Percentiles rank a stretch among this genome's conserved stretches.
These are phyloP conservation scores for Colletotrichum echinochloae DNA, from an alignment of 2,329 filamentous ascomycete species.

Conservation along the genomic window DNA sequence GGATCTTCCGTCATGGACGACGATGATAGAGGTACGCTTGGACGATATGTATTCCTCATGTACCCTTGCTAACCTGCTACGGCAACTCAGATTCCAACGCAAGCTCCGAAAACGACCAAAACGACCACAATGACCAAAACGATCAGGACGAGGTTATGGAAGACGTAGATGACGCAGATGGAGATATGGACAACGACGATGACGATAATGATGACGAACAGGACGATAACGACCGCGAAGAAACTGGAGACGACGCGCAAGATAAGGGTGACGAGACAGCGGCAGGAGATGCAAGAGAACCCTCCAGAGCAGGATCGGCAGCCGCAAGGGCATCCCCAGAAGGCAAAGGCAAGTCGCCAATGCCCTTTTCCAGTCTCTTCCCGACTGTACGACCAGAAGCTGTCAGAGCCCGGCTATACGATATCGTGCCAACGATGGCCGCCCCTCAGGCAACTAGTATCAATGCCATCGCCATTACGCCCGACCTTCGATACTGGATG, in stretches of 20 bases:
- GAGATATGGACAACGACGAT: constrained; percentile 50
- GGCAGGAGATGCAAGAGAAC: constrained; percentile 51
- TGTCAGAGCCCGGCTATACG: constrained; percentile 84
- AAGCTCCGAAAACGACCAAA: constrained; percentile 61
- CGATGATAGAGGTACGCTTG: constrained; percentile 46
- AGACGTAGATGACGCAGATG: constrained; percentile 54
- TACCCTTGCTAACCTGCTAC: background rate
- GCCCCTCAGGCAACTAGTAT: constrained; percentile 96
- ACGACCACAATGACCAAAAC: constrained; percentile 64
- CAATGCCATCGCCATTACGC: constrained; percentile 91
- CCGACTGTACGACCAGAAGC: constrained; percentile 77
- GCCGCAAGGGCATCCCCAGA: constrained; percentile 32
- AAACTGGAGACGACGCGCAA: constrained; percentile 48
- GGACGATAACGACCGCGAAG: constrained; percentile 53
- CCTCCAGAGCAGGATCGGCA: constrained; percentile 46
- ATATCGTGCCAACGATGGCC: constrained; percentile 96
- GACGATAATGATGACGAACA: constrained; percentile 51
- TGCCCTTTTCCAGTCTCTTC: constrained; percentile 36
- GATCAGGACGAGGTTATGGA: constrained; percentile 70
- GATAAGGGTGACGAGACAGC: constrained; percentile 50
- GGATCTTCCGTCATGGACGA: constrained; percentile 44
- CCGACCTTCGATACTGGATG: constrained; percentile 94
- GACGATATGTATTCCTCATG: too few species aligned
- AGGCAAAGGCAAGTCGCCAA: constrained; percentile 22
- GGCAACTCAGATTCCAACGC: constrained; percentile 50